Conservation (phyloP, 2,329 filamentous ascomycete species). For the Pseudocercospora macadamiae region DNA sequence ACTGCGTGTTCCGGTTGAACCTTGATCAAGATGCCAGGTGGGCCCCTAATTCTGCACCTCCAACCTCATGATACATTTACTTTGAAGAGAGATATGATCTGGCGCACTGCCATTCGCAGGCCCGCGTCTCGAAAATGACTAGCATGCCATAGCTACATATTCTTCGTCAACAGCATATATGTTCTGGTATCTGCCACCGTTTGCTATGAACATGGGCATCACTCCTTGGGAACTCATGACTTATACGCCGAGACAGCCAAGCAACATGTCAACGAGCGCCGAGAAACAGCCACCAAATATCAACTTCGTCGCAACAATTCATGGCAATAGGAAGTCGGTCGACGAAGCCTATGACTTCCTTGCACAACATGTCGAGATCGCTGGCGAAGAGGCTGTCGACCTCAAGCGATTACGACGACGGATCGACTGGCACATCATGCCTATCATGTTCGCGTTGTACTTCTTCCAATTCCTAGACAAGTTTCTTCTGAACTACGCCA, state of each 20-base stretch:
- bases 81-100: neutral
- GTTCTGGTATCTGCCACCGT: neutral
- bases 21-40: conserved; percentile 2
- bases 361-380: conserved; percentile 9
- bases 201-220: neutral
- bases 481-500: conserved; percentile 66
- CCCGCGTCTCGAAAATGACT: neutral
- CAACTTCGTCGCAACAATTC: neutral
- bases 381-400: conserved; percentile 15
- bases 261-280: neutral
- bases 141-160: neutral
- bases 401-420: conserved; percentile 20
- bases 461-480: conserved; percentile 44
- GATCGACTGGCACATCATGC: conserved; percentile 26
- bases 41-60: neutral
- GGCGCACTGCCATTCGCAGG: neutral
- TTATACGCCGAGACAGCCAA: neutral
- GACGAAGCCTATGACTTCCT: conserved; percentile 22
- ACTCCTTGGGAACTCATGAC: conserved; percentile 1
- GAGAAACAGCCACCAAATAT: neutral
- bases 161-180: neutral
- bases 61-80: neutral
- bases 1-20: conserved; percentile 1
- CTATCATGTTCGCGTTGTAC: conserved; percentile 13
- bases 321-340: conserved; percentile 7